phyloP scores from a whole-genome alignment of 192 early-diverging fungal species.

The Entomortierella beljakovae region DNA sequence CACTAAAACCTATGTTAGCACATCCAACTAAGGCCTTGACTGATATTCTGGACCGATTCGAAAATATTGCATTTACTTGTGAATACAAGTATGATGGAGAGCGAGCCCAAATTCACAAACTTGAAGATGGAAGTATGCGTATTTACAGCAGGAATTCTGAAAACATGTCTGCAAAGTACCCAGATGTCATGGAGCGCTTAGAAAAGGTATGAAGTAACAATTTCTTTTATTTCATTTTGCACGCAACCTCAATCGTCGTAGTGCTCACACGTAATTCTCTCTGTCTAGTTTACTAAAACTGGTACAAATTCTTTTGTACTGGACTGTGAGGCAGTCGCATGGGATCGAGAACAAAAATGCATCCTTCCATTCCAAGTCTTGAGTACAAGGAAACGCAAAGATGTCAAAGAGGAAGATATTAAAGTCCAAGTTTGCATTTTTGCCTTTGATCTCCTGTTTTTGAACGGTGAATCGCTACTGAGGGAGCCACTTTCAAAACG shows the following conservation, averaged over 20 bases:
- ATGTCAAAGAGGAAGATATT: constrained; percentile 92
- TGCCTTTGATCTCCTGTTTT: constrained; percentile 95
- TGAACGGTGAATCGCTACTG: constrained; percentile 93
- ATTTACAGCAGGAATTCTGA: constrained; percentile 97
- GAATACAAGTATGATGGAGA: constrained; percentile 98
- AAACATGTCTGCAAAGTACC: constrained; percentile 92
- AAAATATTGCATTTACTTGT: constrained; percentile 93
- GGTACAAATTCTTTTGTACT: constrained; percentile 90
- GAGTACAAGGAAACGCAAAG: constrained; percentile 95
- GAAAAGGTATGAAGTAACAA: constrained; percentile 62
- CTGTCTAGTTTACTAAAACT: constrained; percentile 61
- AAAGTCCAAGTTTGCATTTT: constrained; percentile 96
- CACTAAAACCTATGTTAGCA: constrained; percentile 99
- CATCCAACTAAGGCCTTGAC: constrained; percentile 96
- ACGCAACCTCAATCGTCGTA: neutral
- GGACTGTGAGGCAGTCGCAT: constrained; percentile 99
- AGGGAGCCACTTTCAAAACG: constrained; percentile 79
- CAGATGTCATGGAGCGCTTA: constrained; percentile 88
- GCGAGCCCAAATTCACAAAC: constrained; percentile 81
- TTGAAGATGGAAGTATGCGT: constrained; percentile 78
- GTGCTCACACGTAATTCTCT: neutral
- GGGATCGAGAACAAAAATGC: constrained; percentile 87
- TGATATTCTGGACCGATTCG: constrained; percentile 95
- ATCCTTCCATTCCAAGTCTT: constrained; percentile 98
- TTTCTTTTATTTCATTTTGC: neutral